These are phyloP conservation scores for Zasmidium cellare DNA, from an alignment of 2,329 filamentous ascomycete species.

Conservation along the genomic window DNA sequence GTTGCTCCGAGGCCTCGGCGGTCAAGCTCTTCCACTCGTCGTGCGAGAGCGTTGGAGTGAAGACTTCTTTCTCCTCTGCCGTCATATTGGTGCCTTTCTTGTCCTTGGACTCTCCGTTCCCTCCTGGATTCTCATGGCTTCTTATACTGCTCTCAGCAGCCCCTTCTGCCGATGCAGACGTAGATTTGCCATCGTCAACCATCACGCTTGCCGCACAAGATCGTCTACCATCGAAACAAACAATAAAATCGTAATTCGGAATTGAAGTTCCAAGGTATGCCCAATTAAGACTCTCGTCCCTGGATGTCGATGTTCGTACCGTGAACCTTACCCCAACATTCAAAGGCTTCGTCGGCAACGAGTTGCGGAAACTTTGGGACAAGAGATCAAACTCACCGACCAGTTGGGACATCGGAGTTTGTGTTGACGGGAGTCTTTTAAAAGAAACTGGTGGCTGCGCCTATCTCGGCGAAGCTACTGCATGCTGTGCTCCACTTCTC, in stretches of 20 bases:
- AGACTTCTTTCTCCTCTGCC: not conserved
- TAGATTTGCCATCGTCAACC: not conserved
- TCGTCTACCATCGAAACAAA: not conserved
- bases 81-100: not conserved
- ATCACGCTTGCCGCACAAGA: not conserved
- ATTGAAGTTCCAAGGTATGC: not conserved
- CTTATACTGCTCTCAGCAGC: not conserved
- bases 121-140: not conserved
- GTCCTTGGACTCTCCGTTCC: not conserved
- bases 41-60: not conserved
- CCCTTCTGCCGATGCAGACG: not conserved
- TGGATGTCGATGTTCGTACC: not conserved
- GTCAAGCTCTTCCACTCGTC: not conserved
- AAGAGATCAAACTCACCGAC: not conserved
- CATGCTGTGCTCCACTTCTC: not conserved
- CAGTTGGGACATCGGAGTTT: not conserved
- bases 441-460: not conserved
- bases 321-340: not conserved
- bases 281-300: not conserved
- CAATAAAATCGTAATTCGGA: not conserved
- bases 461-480: not conserved
- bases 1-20: not conserved
- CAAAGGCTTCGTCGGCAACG: not conserved
- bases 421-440: not conserved
- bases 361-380: not conserved